Percentiles rank a stretch among this genome's conserved stretches.
Conservation (phyloP, 176 grass and related monocot genomes). For the Chloris gayana region DNA sequence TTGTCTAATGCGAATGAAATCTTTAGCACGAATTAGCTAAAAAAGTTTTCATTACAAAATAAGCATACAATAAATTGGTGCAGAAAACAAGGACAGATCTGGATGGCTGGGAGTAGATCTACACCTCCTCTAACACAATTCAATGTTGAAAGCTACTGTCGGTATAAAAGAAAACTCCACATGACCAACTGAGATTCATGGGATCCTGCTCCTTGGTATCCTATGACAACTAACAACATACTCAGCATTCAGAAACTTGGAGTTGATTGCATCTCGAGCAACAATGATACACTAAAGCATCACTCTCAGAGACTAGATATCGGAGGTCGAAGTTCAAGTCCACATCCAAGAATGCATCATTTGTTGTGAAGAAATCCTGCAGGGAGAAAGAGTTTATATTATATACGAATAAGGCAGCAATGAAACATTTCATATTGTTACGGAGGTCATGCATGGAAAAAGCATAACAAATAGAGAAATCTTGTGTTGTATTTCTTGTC, state of each 20-base stretch:
- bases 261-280: not conserved
- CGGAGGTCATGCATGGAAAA: no score
- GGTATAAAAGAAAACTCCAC: constrained; percentile 9
- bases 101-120: not conserved
- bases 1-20: not conserved
- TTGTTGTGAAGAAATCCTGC: constrained; percentile 14
- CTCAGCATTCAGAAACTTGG: not conserved
- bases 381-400: constrained; percentile 4
- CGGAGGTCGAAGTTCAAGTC: not conserved
- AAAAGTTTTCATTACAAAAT: not conserved
- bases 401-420: not conserved
- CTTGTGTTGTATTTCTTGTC: no score
- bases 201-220: constrained; percentile 26
- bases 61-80: not conserved
- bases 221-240: not conserved
- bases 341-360: not conserved
- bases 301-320: not conserved
- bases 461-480: no score
- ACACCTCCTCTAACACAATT: not conserved
- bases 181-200: not conserved
- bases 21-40: not conserved
- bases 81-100: not conserved
- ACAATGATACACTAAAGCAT: not conserved
- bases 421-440: no score
- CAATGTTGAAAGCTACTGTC: constrained; percentile 1